A percentile compares a stretch with the other conserved stretches of the same genome.
These are phyloP conservation scores for Penicillium palitans DNA, from an alignment of 2,329 filamentous ascomycete genomes.

Conservation along the genomic window DNA sequence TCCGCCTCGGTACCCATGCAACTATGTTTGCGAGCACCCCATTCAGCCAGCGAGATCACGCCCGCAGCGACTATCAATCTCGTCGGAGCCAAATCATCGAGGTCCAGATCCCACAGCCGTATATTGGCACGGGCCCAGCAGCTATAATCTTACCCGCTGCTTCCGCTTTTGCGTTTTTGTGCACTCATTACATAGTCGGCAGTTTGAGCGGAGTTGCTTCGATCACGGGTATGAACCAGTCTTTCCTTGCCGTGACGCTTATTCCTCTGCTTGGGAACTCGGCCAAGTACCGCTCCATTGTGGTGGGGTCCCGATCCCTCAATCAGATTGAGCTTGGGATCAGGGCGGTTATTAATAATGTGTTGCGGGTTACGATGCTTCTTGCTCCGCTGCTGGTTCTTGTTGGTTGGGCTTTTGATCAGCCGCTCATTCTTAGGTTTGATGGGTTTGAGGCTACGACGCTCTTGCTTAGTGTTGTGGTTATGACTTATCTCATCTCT, in stretches of 20 bases:
- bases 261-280: constrained; percentile 20
- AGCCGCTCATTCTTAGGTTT: constrained; percentile 15
- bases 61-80: neutral
- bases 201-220: constrained; percentile 5
- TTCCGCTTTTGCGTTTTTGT: constrained; percentile 5
- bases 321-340: constrained; percentile 17
- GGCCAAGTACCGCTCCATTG: constrained; percentile 14
- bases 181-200: constrained; percentile 12
- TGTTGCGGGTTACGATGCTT: constrained; percentile 19
- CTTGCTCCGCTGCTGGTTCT: constrained; percentile 16
- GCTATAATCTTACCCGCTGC: constrained; percentile 2
- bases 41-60: constrained; percentile 1
- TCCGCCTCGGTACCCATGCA: constrained; percentile 19
- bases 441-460: constrained; percentile 23
- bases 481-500: constrained; percentile 24
- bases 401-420: constrained; percentile 14
- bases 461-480: constrained; percentile 20
- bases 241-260: constrained; percentile 11
- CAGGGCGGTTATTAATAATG: constrained; percentile 17
- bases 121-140: neutral
- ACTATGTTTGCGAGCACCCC: constrained; percentile 18
- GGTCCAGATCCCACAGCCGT: neutral
- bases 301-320: constrained; percentile 6
- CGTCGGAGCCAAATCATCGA: neutral
- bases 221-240: constrained; percentile 7